Percentiles rank a stretch among this genome's conserved stretches.
These are phyloP conservation scores for Penicillium ucsense DNA, from an alignment of 495 filamentous ascomycete species.

Conservation along the genomic window DNA sequence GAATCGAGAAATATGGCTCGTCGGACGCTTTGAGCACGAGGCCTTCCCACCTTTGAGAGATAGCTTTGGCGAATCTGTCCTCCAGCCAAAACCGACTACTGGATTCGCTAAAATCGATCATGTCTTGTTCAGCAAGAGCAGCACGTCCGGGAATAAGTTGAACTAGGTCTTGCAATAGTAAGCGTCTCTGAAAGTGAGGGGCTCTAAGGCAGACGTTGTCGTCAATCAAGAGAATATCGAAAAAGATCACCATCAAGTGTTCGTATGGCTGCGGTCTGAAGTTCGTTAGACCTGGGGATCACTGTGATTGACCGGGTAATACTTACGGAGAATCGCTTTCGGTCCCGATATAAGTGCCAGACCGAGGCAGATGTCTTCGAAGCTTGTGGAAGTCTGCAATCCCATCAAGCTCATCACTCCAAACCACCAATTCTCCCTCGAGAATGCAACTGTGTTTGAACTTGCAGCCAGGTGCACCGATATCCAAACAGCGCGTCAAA, in stretches of 20 bases:
- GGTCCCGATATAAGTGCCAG: constrained; percentile 59
- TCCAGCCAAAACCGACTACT: constrained; percentile 41
- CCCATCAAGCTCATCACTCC: constrained; percentile 49
- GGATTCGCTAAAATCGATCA: constrained; percentile 48
- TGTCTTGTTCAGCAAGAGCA: constrained; percentile 48
- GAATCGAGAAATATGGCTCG: constrained; percentile 62
- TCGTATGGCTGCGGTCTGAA: constrained; percentile 54
- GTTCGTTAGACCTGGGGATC: constrained; percentile 3
- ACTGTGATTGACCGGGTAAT: too few relatives aligned
- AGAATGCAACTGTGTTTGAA: constrained; percentile 59
- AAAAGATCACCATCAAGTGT: constrained; percentile 77
- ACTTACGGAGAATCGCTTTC: constrained; percentile 60
- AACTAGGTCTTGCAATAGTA: constrained; percentile 48
- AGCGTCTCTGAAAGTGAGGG: constrained; percentile 51
- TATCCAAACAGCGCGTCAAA: constrained; percentile 42
- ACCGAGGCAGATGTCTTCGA: constrained; percentile 66
- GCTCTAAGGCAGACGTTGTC: constrained; percentile 51
- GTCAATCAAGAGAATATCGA: constrained; percentile 67
- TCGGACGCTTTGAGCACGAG: constrained; percentile 70
- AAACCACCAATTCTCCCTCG: constrained; percentile 76
- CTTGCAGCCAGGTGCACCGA: constrained; percentile 45
- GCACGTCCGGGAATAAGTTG: constrained; percentile 46
- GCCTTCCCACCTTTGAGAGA: constrained; percentile 60
- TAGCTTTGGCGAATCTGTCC: constrained; percentile 53
- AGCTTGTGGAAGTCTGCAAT: constrained; percentile 71